Evolutionary conservation across 2,329 filamentous ascomycete species (phyloP).

Genomic region (Curvularia spicifera): DNA sequence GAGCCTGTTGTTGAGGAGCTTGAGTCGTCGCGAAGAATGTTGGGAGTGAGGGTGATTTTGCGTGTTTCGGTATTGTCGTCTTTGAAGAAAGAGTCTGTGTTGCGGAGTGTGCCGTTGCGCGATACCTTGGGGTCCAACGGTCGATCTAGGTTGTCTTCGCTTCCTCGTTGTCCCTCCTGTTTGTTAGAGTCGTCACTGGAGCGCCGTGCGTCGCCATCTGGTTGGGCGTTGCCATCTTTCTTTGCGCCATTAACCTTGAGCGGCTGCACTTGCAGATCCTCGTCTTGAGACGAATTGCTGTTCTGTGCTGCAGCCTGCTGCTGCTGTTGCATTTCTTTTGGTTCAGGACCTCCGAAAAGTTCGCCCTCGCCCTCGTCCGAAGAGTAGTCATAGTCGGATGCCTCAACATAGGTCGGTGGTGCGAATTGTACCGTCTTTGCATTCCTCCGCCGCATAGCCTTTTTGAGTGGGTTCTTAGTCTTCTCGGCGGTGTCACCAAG

Average conservation of each 20-base stretch:
- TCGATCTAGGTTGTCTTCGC: conserved; percentile 69
- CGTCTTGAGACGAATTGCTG: conserved; percentile 53
- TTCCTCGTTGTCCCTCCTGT: conserved; percentile 60
- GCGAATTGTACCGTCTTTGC: conserved; percentile 87
- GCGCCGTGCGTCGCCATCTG: conserved; percentile 35
- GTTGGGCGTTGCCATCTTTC: conserved; percentile 33
- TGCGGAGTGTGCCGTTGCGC: conserved; percentile 83
- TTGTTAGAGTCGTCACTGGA: conserved; percentile 49
- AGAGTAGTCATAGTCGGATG: conserved; percentile 85
- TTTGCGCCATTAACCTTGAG: conserved; percentile 46
- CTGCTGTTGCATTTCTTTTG: conserved; percentile 37
- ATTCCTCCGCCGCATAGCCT: conserved; percentile 80
- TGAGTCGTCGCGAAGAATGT: conserved; percentile 82
- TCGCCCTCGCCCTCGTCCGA: conserved; percentile 71
- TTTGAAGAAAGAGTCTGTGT: conserved; percentile 96
- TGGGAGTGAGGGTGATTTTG: conserved; percentile 96
- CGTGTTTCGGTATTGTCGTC: conserved; percentile 94
- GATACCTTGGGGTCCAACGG: conserved; percentile 59
- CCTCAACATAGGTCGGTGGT: conserved; percentile 84
- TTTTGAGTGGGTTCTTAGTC: conserved; percentile 80
- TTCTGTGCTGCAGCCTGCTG: conserved; percentile 32
- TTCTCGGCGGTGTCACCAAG: conserved; percentile 77
- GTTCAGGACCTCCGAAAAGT: conserved; percentile 46
- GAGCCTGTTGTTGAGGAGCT: conserved; percentile 49
- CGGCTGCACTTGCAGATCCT: conserved; percentile 46